Evolutionary conservation across 371 early-diverging fungal genomes (phyloP).

Genomic region (Aphelidium insulamus): DNA sequence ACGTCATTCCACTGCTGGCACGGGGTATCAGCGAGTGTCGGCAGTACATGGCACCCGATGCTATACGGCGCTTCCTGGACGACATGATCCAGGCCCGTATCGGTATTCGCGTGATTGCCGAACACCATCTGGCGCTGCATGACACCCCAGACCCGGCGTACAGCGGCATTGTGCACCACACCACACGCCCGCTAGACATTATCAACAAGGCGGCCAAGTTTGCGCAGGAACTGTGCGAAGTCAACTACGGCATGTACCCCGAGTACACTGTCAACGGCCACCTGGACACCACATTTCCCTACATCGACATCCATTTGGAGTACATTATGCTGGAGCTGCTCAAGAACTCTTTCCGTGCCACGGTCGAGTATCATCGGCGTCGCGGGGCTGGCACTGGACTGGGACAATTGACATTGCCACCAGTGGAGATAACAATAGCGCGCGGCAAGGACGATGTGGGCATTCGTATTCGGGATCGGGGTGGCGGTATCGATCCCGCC

Average conservation of each 20-base stretch:
- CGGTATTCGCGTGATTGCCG: constrained; percentile 80
- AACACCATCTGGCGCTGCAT: constrained; percentile 72
- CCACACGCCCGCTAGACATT: constrained; percentile 34
- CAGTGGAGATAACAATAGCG: constrained; percentile 68
- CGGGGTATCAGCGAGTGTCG: constrained; percentile 18
- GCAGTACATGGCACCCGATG: constrained; percentile 48
- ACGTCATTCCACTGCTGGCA: constrained; percentile 61
- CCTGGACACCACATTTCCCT: constrained; percentile 50
- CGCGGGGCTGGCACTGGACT: constrained; percentile 11
- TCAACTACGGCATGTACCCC: constrained; percentile 71
- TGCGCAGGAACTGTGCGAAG: constrained; percentile 67
- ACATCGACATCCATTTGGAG: constrained; percentile 83
- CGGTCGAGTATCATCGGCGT: constrained; percentile 48
- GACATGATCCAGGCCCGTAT: constrained; percentile 81
- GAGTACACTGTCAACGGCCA: constrained; percentile 53
- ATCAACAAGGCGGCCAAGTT: constrained; percentile 39
- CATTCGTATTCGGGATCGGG: constrained; percentile 75
- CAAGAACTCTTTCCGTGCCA: constrained; percentile 80
- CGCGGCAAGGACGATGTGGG: constrained; percentile 51
- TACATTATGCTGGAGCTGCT: constrained; percentile 80
- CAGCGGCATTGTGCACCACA: constrained; percentile 70
- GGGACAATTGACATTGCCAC: constrained; percentile 14
- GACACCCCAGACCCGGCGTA: constrained; percentile 15
- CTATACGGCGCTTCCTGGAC: constrained; percentile 53
- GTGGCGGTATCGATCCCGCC: constrained; percentile 68